These are phyloP conservation scores for Backusella circina DNA, from an alignment of 192 early-diverging fungal species.

Conservation along the genomic window DNA sequence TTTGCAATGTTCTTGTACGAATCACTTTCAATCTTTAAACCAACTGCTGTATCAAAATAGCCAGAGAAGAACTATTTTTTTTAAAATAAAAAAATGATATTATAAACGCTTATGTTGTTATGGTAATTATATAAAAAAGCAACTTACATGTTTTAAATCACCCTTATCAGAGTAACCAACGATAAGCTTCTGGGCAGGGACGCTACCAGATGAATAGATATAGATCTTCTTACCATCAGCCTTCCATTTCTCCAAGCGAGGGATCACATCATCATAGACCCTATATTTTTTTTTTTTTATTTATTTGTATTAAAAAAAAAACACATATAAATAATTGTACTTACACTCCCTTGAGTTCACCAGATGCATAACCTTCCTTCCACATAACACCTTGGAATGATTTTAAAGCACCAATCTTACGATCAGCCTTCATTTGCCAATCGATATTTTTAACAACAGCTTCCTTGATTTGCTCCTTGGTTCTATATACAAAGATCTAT, in stretches of 20 bases:
- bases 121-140: too few relatives aligned
- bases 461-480: conserved; percentile 42
- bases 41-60: conserved; percentile 92
- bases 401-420: conserved; percentile 90
- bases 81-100: too few relatives aligned
- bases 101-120: too few relatives aligned
- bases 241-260: conserved; percentile 72
- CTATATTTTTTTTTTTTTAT: conserved; percentile 23
- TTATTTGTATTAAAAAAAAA: neutral
- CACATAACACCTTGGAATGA: conserved; percentile 96
- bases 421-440: conserved; percentile 83
- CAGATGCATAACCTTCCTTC: conserved; percentile 77
- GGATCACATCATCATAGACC: conserved; percentile 87
- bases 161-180: conserved; percentile 84
- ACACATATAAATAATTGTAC: conserved; percentile 21
- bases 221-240: conserved; percentile 61
- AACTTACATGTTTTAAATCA: conserved; percentile 58
- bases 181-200: conserved; percentile 90
- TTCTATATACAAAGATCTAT: too few relatives aligned
- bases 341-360: conserved; percentile 73
- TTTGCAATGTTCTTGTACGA: conserved; percentile 78
- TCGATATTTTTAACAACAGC: conserved; percentile 65
- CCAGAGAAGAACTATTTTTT: conserved; percentile 64
- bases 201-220: conserved; percentile 96
- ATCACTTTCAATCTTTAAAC: conserved; percentile 63